phyloP scores from a whole-genome alignment of 371 early-diverging fungal species.

The Mycotypha africana region DNA sequence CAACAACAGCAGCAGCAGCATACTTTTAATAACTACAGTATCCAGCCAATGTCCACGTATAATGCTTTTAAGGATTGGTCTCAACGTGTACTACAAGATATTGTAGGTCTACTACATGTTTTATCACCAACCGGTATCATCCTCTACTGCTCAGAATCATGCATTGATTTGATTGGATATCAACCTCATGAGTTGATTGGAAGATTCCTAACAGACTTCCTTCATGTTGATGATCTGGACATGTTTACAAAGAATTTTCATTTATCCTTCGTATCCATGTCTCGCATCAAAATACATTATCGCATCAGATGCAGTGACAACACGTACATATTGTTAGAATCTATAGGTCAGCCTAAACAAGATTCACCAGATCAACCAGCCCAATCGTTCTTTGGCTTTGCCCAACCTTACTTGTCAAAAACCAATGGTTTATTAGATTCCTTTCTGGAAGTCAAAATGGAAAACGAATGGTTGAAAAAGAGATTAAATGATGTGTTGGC shows the following conservation, averaged over 20 bases:
- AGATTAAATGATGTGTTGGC: slow-evolving; percentile 15
- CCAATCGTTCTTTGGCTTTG: slow-evolving; percentile 35
- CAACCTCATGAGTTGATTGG: slow-evolving; percentile 44
- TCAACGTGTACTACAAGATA: slow-evolving; percentile 41
- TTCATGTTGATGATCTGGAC: slow-evolving; percentile 51
- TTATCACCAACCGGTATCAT: slow-evolving; percentile 39
- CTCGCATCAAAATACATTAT: slow-evolving; percentile 24
- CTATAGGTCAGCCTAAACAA: slow-evolving; percentile 29
- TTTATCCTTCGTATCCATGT: slow-evolving; percentile 18
- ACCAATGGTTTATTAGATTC: slow-evolving; percentile 30
- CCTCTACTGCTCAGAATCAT: slow-evolving; percentile 50
- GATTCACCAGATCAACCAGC: slow-evolving; percentile 2
- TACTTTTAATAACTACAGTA: no score
- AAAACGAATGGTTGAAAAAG: slow-evolving; percentile 34
- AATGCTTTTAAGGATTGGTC: no score
- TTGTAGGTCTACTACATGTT: slow-evolving; percentile 52
- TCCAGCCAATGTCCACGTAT: no score
- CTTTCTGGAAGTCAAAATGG: slow-evolving; percentile 37
- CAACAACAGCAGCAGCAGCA: no score
- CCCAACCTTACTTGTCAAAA: slow-evolving; percentile 37
- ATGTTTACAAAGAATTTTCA: slow-evolving; percentile 33
- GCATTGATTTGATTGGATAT: slow-evolving; percentile 40
- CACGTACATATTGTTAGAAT: slow-evolving; percentile 37
- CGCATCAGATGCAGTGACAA: slow-evolving; percentile 39
- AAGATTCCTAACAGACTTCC: slow-evolving; percentile 37